Evolutionary conservation across 1,284 basidiomycete genomes (phyloP).

Genomic region (Schizophyllum amplum): DNA sequence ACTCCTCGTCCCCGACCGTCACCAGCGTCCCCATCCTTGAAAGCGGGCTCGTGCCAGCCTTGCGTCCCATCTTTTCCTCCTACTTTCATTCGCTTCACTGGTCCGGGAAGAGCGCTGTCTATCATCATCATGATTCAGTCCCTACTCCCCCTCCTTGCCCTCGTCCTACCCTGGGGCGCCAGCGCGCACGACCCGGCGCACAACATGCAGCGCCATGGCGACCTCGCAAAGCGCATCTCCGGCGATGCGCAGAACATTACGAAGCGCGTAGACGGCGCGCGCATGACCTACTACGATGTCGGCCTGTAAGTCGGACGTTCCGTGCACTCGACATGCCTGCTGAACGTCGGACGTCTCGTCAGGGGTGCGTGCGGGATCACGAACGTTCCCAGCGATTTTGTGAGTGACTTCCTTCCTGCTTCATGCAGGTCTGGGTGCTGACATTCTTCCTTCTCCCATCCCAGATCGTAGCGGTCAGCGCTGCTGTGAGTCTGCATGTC

Average conservation of each 20-base stretch:
- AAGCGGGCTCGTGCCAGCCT: no score
- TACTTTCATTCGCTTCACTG: constrained; percentile 3
- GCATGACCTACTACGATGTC: constrained; percentile 12
- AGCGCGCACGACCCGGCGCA: constrained; percentile 6
- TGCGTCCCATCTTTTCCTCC: no score
- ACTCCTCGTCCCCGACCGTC: no score
- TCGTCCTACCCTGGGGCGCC: constrained; percentile 4
- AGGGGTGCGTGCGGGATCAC: constrained; percentile 49
- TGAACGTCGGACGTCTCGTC: background rate
- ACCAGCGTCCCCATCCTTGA: no score
- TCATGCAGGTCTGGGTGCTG: background rate
- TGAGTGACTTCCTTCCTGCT: constrained; percentile 19
- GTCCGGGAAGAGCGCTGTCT: no score
- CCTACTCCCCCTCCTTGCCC: constrained; percentile 6
- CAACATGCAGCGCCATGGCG: constrained; percentile 7
- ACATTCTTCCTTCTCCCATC: no score
- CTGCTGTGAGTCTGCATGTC: constrained; percentile 22
- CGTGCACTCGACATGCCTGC: background rate
- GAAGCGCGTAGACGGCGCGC: constrained; percentile 7
- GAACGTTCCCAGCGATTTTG: constrained; percentile 41
- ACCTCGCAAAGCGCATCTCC: constrained; percentile 11
- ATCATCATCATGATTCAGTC: constrained; percentile 1
- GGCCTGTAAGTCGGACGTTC: constrained; percentile 7
- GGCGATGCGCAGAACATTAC: constrained; percentile 4
- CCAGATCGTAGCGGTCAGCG: constrained; percentile 40